Evolutionary conservation across 106 monocot genomes (phyloP), one percentile per base, ranked within the genome.

Genomic region (Allium fistulosum): DNA sequence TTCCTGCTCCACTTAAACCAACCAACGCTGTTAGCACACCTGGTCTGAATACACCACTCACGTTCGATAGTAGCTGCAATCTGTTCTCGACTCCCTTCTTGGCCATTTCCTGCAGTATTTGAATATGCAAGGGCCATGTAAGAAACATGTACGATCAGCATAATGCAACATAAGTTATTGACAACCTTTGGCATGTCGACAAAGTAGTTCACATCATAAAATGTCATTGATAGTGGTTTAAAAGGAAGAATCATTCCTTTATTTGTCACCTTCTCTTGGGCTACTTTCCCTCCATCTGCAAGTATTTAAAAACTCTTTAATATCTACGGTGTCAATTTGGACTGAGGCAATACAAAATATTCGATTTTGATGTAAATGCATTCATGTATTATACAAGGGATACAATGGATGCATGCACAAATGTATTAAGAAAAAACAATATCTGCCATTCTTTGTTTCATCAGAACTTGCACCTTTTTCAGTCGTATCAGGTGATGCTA

Each of bases 1-100:
- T 90, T 63, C 90, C 90, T 7, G 90, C 85, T 3, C 90, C 90
- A 71, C 90, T 90, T 7, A 83, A 77, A 5, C 90, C 90, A 79
- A 90, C 82, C 6, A 90, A 80, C 0, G 90, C 85, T 8, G 90
- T 85, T 27, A 90, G 76, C 49, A 85, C 72, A 10, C 85, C 85
- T 10, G 90, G 90, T 17, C 75, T 52, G 67, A 90, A 90, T 53
- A 82, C 80, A 10, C 90, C 90, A 7, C 79, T 83, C 46, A 90
- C 78, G 8, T 67, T 72, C 10, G 53, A 64, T 69, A 85, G 79
- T n/a, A 90, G 58, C 51, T 90, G 90, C 8, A 90, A 77, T 59
- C 80, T 80, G 57, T 78, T 69, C 17, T 82, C 78, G 17, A 80
- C 78, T 61, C 85, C 90, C 67, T 90, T 75, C 9, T 52, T 62